Base-by-base conservation (phyloP, 2,329 filamentous ascomycete species). In the Diplodia intermedia region DNA sequence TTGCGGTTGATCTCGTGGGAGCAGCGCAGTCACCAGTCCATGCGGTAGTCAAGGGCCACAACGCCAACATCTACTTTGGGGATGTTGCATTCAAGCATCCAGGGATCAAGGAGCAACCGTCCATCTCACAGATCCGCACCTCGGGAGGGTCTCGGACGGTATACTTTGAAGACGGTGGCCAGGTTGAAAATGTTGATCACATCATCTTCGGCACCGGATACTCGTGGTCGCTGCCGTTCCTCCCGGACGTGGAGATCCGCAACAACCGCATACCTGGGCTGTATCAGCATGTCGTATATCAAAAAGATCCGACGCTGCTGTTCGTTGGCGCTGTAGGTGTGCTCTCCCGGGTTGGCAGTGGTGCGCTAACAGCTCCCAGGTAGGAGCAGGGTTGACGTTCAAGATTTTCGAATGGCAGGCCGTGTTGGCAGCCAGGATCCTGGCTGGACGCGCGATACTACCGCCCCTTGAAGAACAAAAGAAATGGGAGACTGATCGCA, bases 321-420 rank as follows among this genome's bases (percentile, higher is more conserved):
- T 89, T 89, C 71, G 80, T 89, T 2, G 88, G 87, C 31, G 88
- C 87, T 4, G 86, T 85, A 68, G 72, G 75, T 72, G 26, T 26
- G 26, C 71, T n/a, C 3, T 11, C 36, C 11, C 36, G 36, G 9
- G 38, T 14, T 15, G 36, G 5, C 47, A 40, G 5, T 40, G 31
- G 15, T n/a, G 36, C 4, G 3, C 36, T 50, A 26, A 68, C 60
- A 15, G 65, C 53, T 84, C 0, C 79, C 79, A 63, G 60, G 60
- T 63, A 12, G 60, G 55, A 1, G 84, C 85, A 0, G 86, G 86
- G 0, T 76, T 91, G 33, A 91, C 89, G 0, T 91, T 91, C 78
- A 89, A 88, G 73, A 83, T 90, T 36, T 90, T 89, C 67, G 89
- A 90, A 77, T 90, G 87, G 86, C 88, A 90, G 72, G 87, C 88